Base-by-base conservation (phyloP, 2,329 filamentous ascomycete genomes). In the Chaetoscypha palmicola region DNA sequence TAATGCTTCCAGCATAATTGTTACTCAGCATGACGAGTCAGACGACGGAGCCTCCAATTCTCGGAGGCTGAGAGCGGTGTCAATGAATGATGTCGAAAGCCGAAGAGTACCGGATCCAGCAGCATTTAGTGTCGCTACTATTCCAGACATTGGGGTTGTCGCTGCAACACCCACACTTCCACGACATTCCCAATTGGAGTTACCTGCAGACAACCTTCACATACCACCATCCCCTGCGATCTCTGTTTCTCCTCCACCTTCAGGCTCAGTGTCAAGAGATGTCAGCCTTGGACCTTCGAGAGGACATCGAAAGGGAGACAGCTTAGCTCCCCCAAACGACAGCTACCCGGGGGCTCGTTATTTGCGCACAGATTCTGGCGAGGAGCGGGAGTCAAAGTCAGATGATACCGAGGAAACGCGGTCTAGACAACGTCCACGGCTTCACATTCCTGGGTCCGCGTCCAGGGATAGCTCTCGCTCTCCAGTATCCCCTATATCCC, bases 281-380 rank as follows among this genome's bases (percentile, higher is more conserved):
- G 33, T 53, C 12, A 70, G 64, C 34, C 64, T 64, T 38, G 44
- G 40, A 11, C 49, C 47, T 14, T 52, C 49, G 23, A 57, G 51
- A 24, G 53, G 58, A 38, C 46, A 49, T 16, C 51, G 44, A 17
- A 59, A 55, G 28, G 62, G 62, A 11, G 60, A 66, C 39, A 63
- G 68, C 14, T 62, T 76, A 34, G 66, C 68, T 11, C 68, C 66
- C 7, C 63, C 66, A 2, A 64, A 64, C 4, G 64, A 62, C 38
- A 56, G 56, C 5, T 67, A 68, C 38, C 57, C 62, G 11, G 63
- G 62, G 3, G 57, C 54, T 22, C 58, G 48, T 40, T 48, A 58
- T 38, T 38, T 60, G 14, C 54, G 53, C 24, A 40, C 41, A 7
- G 55, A 59, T n/a, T 50, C 47, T 31, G 62, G 62, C 9, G 64